These are phyloP conservation scores for Xylariaceae sp. DNA, from an alignment of 2,329 filamentous ascomycete species.

Conservation along the genomic window DNA sequence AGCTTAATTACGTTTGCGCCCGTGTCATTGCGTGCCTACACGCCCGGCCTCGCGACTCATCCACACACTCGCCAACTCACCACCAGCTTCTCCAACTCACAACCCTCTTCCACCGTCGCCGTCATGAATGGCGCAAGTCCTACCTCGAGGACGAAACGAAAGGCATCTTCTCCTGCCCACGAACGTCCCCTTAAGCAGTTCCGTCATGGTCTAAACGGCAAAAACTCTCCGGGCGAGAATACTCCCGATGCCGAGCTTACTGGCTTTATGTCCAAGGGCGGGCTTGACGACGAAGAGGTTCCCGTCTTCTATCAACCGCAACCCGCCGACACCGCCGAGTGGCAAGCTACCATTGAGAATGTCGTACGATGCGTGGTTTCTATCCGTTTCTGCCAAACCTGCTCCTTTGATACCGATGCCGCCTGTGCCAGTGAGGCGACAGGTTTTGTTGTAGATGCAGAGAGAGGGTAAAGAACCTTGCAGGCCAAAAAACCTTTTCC, in stretches of 20 bases:
- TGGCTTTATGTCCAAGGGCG: constrained; percentile 44
- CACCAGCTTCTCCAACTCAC: constrained; percentile 1
- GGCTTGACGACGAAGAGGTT: constrained; percentile 51
- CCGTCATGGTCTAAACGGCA: constrained; percentile 51
- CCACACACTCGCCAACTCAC: not conserved
- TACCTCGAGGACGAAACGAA: constrained; percentile 57
- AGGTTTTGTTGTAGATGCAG: constrained; percentile 95
- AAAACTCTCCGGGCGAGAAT: constrained; percentile 56
- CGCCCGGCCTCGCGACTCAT: not conserved
- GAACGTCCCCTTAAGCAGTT: constrained; percentile 51
- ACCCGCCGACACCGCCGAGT: constrained; percentile 73
- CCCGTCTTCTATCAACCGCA: constrained; percentile 46
- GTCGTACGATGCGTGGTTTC: constrained; percentile 96
- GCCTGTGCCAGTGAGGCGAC: constrained; percentile 95
- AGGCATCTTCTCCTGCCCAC: constrained; percentile 52
- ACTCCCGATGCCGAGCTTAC: constrained; percentile 49
- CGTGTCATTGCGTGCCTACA: not conserved
- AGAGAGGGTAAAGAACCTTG: constrained; percentile 58
- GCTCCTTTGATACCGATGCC: constrained; percentile 95
- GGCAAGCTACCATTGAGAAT: constrained; percentile 93
- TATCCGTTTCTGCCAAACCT: constrained; percentile 98
- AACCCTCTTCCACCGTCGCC: constrained; percentile 13
- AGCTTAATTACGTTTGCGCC: constrained; percentile 5
- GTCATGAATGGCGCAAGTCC: constrained; percentile 52
- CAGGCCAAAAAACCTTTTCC: not conserved